Percentiles rank a stretch among this genome's conserved stretches.
Evolutionary conservation across 495 filamentous ascomycete genomes (phyloP).

Genomic region (Thozetella sp.): DNA sequence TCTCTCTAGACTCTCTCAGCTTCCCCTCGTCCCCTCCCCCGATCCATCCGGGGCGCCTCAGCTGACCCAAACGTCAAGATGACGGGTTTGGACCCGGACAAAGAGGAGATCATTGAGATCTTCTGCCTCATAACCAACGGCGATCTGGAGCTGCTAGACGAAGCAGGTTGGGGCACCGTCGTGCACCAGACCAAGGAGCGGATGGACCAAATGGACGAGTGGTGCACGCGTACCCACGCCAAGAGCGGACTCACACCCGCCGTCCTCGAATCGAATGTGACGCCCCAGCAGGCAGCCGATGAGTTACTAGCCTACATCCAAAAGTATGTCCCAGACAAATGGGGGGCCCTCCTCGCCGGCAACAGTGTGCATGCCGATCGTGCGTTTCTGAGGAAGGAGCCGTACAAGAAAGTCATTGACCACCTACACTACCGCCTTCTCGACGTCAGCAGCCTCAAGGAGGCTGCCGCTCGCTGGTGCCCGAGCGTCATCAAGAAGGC

Average conservation of each 20-base stretch:
- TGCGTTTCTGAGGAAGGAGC: conserved; percentile 73
- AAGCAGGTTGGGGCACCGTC: conserved; percentile 75
- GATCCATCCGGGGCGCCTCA: background rate
- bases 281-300: conserved; percentile 69
- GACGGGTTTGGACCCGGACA: conserved; percentile 83
- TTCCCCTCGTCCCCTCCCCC: background rate
- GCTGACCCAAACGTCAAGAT: conserved; percentile 58
- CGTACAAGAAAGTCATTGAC: conserved; percentile 71
- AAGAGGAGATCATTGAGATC: conserved; percentile 86
- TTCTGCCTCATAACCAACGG: conserved; percentile 90
- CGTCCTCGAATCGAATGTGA: conserved; percentile 73
- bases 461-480: conserved; percentile 84
- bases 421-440: conserved; percentile 88
- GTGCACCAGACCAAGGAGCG: conserved; percentile 73
- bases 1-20: background rate
- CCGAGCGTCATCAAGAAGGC: conserved; percentile 55
- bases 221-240: conserved; percentile 60
- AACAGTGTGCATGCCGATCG: conserved; percentile 92
- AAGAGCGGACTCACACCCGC: conserved; percentile 78
- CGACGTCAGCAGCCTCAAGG: conserved; percentile 90
- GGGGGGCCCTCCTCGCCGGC: conserved; percentile 76
- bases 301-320: conserved; percentile 78
- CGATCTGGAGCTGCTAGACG: conserved; percentile 74
- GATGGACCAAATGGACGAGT: conserved; percentile 75
- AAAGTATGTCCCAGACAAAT: conserved; percentile 62